These are phyloP conservation scores for Aaosphaeria arxii DNA, from an alignment of 2,329 filamentous ascomycete species.

Conservation along the genomic window DNA sequence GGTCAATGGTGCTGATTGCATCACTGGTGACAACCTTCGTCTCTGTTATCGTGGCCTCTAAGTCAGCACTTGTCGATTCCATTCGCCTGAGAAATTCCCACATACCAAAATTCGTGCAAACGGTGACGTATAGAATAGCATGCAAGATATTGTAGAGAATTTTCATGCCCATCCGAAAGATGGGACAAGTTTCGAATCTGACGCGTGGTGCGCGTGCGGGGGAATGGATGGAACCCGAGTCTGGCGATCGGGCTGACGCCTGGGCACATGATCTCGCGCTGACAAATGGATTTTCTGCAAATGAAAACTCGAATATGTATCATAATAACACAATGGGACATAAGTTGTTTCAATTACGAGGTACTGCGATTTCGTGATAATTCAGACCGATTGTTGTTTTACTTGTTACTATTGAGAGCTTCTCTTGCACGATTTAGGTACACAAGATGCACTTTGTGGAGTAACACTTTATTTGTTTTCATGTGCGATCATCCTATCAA, in stretches of 20 bases:
- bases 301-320: too few species aligned
- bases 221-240: too few species aligned
- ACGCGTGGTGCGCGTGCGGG: constrained; percentile 8
- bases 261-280: constrained; percentile 24
- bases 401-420: too few species aligned
- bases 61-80: too few species aligned
- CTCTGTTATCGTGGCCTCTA: neutral
- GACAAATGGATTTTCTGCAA: constrained; percentile 12
- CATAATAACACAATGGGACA: too few species aligned
- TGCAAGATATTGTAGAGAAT: neutral
- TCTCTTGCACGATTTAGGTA: too few species aligned
- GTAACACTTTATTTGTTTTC: too few species aligned
- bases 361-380: too few species aligned
- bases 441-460: too few species aligned
- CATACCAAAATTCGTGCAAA: neutral
- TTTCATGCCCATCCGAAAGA: neutral
- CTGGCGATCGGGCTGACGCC: constrained; percentile 18
- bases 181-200: neutral
- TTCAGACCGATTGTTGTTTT: too few species aligned
- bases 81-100: neutral
- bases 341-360: too few species aligned
- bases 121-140: neutral
- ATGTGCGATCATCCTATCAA: too few species aligned
- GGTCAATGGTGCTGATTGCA: constrained; percentile 6
- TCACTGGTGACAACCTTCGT: neutral